These are phyloP conservation scores for Chrysoporthe deuterocubensis DNA, from an alignment of 2,329 filamentous ascomycete genomes.

Conservation along the genomic window DNA sequence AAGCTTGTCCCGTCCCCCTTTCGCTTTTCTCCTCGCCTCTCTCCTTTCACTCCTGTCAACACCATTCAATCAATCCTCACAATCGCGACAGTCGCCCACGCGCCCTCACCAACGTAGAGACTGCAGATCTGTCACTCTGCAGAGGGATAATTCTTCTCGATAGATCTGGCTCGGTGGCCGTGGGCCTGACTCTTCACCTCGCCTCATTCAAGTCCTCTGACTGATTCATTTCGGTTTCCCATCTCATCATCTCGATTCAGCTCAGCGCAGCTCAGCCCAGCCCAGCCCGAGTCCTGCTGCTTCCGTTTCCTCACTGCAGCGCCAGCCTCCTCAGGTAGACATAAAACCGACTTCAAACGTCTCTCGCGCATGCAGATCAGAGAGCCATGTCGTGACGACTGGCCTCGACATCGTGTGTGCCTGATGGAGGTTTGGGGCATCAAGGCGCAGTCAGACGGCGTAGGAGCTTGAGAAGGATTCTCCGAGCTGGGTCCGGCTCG, in stretches of 20 bases:
- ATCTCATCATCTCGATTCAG: conserved; percentile 1
- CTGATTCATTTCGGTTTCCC: conserved; percentile 13
- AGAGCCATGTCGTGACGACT: conserved; percentile 27
- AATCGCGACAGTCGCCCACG: conserved; percentile 3
- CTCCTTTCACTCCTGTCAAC: conserved; percentile 7
- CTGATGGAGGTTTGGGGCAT: conserved; percentile 29
- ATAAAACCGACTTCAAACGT: conserved; percentile 20
- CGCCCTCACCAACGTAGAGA: conserved; percentile 17
- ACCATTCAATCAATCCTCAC: conserved; percentile 2
- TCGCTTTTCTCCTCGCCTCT: conserved; percentile 11
- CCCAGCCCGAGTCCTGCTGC: conserved; percentile 2
- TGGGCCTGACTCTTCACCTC: conserved; percentile 6
- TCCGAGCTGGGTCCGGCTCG: conserved; percentile 14
- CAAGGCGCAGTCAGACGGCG: conserved; percentile 24
- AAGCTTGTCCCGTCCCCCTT: conserved; percentile 12
- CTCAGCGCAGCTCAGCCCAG: conserved; percentile 14
- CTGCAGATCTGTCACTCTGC: conserved; percentile 15
- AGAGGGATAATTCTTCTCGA: conserved; percentile 10
- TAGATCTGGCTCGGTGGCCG: conserved; percentile 18
- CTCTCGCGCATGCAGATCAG: conserved; percentile 17
- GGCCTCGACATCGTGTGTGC: conserved; percentile 23
- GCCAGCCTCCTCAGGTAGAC: conserved; percentile 27
- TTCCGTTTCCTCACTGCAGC: conserved; percentile 18
- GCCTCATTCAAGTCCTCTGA: conserved; percentile 20
- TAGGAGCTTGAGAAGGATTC: conserved; percentile 25